Evolutionary conservation across 2,329 filamentous ascomycete genomes (phyloP).

Genomic region (Aspergillus brunneoviolaceus): DNA sequence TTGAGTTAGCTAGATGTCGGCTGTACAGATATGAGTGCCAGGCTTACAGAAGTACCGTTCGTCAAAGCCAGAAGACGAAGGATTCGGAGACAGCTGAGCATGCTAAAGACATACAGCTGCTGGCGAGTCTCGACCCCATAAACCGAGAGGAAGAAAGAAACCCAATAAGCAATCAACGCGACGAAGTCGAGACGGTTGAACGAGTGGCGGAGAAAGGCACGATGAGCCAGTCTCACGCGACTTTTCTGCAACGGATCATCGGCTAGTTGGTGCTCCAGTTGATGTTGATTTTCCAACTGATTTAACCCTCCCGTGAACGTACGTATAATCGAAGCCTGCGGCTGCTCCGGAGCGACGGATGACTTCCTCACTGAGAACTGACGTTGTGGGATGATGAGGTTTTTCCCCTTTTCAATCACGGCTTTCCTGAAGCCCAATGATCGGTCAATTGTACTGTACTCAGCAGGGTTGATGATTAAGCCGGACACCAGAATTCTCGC

Average conservation of each 20-base stretch:
- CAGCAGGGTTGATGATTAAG: slow-evolving; percentile 82
- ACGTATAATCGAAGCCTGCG: slow-evolving; percentile 62
- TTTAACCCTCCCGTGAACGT: slow-evolving; percentile 75
- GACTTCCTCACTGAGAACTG: slow-evolving; percentile 63
- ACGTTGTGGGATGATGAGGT: slow-evolving; percentile 78
- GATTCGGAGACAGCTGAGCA: slow-evolving; percentile 94
- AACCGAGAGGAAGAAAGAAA: slow-evolving; percentile 73
- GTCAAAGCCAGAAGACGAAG: slow-evolving; percentile 87
- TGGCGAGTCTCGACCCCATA: slow-evolving; percentile 65
- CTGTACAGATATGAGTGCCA: background rate
- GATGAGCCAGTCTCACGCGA: slow-evolving; percentile 78
- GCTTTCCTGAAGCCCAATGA: slow-evolving; percentile 71
- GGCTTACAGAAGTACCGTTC: slow-evolving; percentile 80
- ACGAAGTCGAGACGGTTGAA: slow-evolving; percentile 96
- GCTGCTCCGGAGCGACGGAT: slow-evolving; percentile 40
- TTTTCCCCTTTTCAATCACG: slow-evolving; percentile 71
- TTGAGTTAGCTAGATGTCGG: slow-evolving; percentile 16
- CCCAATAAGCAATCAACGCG: slow-evolving; percentile 93
- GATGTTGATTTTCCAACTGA: slow-evolving; percentile 66
- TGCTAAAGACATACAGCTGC: slow-evolving; percentile 87
- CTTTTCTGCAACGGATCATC: slow-evolving; percentile 73
- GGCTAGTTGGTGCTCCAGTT: slow-evolving; percentile 57
- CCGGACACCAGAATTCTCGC: slow-evolving; percentile 90
- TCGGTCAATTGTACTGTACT: slow-evolving; percentile 88
- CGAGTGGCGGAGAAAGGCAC: slow-evolving; percentile 89